Percentiles rank a stretch among this genome's conserved stretches.
Evolutionary conservation across 768 basidiomycete species (phyloP).

Genomic region (Tricholoma sp.): DNA sequence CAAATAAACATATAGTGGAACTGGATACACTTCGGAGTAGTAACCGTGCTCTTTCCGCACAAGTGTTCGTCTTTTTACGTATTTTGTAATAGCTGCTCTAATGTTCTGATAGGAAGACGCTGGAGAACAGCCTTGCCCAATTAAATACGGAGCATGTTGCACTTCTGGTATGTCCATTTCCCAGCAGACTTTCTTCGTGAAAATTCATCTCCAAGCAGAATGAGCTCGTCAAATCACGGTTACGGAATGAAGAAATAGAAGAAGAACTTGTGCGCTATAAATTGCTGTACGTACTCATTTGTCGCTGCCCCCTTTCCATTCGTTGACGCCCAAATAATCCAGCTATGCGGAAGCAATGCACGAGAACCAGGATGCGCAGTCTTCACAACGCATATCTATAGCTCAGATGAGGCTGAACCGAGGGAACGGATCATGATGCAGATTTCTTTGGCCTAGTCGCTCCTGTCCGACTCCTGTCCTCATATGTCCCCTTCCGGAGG

Average conservation of each 20-base stretch:
- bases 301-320: slow-evolving; percentile 1
- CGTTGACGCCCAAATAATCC: neutral
- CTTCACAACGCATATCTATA: slow-evolving; percentile 57
- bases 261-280: slow-evolving; percentile 93
- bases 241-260: slow-evolving; percentile 92
- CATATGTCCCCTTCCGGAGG: neutral
- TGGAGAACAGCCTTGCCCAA: slow-evolving; percentile 76
- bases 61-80: slow-evolving; percentile 57
- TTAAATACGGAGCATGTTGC: slow-evolving; percentile 81
- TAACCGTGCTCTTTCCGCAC: slow-evolving; percentile 69
- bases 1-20: slow-evolving; percentile 79
- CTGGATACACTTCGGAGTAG: slow-evolving; percentile 77
- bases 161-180: slow-evolving; percentile 44
- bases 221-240: slow-evolving; percentile 82
- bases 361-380: slow-evolving; percentile 65
- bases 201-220: slow-evolving; percentile 44
- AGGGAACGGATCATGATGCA: slow-evolving; percentile 25
- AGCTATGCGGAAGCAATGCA: slow-evolving; percentile 77
- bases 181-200: neutral
- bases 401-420: slow-evolving; percentile 37
- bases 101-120: slow-evolving; percentile 52
- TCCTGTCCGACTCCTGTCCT: neutral
- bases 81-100: neutral
- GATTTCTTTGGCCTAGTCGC: neutral
- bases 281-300: slow-evolving; percentile 55